Evolutionary conservation across 768 basidiomycete genomes (phyloP), one percentile per base, ranked within the genome.

Genomic region (Porphyrellus cyaneotinctus): DNA sequence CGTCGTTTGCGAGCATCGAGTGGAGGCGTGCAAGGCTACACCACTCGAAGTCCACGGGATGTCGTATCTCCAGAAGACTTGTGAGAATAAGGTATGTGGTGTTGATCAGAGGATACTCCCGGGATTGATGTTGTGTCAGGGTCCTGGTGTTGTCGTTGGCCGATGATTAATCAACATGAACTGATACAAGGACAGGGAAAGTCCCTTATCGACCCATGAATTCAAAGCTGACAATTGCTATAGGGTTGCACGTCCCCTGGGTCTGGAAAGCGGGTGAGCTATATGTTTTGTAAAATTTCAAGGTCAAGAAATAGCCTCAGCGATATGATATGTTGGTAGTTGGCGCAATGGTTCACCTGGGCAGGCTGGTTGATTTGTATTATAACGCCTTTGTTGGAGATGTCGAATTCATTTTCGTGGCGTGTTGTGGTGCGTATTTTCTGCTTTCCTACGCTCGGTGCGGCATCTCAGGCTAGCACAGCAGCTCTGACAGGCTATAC

Each of bases 1-100:
- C 62, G 97, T 99, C 58, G 89, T 98, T 10, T 89, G 87, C 51
- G 87, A n/a, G n/a, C n/a, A n/a, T n/a, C n/a, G n/a, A n/a, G n/a
- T n/a, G n/a, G n/a, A n/a, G n/a, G n/a, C n/a, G n/a, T n/a, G n/a
- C n/a, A 61, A 52, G 33, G 61, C 53, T 15, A 68, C 58, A 1
- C 57, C 62, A 1, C 54, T 65, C 5, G 56, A 57, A 24, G 42
- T 69, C 13, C 65, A 68, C 23, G 63, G 67, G 6, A 2, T 49
- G 8, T 57, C 51, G 11, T 45, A 61, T 39, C 24, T 54, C 6
- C 61, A 65, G 1, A 58, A 49, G 22, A 58, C 36, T 39, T 53
- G 66, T 30, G 64, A 69, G 24, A 52, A 61, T 11, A 55, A 36
- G 48, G 65, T 67, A 33, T 2, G 56, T 17, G 20, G 32, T 31